Conservation (phyloP, 2,329 filamentous ascomycete genomes). For the Aspergillus ruber region DNA sequence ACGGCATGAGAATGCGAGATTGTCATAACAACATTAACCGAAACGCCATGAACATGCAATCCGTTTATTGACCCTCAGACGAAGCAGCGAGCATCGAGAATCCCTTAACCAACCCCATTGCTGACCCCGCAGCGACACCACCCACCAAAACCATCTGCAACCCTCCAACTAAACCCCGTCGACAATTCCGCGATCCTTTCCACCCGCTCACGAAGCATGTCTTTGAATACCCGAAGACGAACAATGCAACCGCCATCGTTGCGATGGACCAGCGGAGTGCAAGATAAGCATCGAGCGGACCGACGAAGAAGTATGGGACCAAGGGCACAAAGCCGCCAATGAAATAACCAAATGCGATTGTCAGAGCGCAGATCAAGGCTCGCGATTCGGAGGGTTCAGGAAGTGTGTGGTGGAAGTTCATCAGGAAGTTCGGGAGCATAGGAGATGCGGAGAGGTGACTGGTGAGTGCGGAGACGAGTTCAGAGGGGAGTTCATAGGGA, state of each 20-base stretch:
- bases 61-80: not conserved
- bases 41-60: not conserved
- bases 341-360: constrained; percentile 36
- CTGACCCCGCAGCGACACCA: constrained; percentile 33
- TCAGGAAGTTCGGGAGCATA: constrained; percentile 32
- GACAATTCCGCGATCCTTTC: constrained; percentile 26
- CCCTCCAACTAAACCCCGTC: constrained; percentile 28
- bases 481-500: constrained; percentile 32
- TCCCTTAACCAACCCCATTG: constrained; percentile 35
- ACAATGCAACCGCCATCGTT: constrained; percentile 45
- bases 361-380: constrained; percentile 32
- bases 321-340: constrained; percentile 44
- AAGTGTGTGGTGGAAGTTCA: constrained; percentile 38
- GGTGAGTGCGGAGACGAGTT: constrained; percentile 30
- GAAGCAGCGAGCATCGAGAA: constrained; percentile 27
- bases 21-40: not conserved
- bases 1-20: not conserved
- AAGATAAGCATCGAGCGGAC: constrained; percentile 76
- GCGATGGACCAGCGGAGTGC: constrained; percentile 52
- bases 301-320: constrained; percentile 55
- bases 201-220: constrained; percentile 36
- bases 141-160: constrained; percentile 37
- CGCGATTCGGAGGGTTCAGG: constrained; percentile 33
- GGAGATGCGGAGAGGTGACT: constrained; percentile 30
- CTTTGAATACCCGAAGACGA: constrained; percentile 49